Conservation (phyloP, 2,329 filamentous ascomycete species). For the Colletotrichum sublineola region DNA sequence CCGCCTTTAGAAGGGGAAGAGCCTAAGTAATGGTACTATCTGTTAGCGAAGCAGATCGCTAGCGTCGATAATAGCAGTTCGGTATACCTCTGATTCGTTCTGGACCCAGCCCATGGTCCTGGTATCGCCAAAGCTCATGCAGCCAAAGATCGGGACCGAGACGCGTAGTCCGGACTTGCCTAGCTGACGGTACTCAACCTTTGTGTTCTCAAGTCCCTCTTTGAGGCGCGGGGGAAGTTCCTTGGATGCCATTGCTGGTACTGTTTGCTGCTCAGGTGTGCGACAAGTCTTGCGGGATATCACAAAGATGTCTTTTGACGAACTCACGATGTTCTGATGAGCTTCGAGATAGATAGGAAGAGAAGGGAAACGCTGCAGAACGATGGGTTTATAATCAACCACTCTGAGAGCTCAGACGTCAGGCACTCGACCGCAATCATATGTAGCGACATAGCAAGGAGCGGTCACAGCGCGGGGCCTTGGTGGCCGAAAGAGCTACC, state of each 20-base stretch:
- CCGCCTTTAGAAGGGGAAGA: slow-evolving; percentile 72
- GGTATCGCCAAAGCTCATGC: slow-evolving; percentile 71
- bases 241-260: slow-evolving; percentile 31
- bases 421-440: slow-evolving; percentile 17
- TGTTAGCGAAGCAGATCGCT: background rate
- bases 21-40: slow-evolving; percentile 48
- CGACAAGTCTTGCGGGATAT: background rate
- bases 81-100: slow-evolving; percentile 62
- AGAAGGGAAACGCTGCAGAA: background rate
- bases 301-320: background rate
- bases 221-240: slow-evolving; percentile 41
- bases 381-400: background rate
- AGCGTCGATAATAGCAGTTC: background rate
- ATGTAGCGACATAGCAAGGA: slow-evolving; percentile 16
- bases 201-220: slow-evolving; percentile 52
- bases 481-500: slow-evolving; percentile 28
- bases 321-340: too few relatives aligned
- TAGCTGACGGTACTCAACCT: slow-evolving; percentile 64
- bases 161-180: slow-evolving; percentile 73
- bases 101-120: slow-evolving; percentile 68
- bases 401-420: slow-evolving; percentile 22
- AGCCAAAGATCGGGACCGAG: slow-evolving; percentile 74
- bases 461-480: slow-evolving; percentile 31
- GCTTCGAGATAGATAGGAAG: too few relatives aligned
- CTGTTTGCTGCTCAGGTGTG: background rate